These are phyloP conservation scores for Claviceps capensis DNA, from an alignment of 2,329 filamentous ascomycete genomes.

Conservation along the genomic window DNA sequence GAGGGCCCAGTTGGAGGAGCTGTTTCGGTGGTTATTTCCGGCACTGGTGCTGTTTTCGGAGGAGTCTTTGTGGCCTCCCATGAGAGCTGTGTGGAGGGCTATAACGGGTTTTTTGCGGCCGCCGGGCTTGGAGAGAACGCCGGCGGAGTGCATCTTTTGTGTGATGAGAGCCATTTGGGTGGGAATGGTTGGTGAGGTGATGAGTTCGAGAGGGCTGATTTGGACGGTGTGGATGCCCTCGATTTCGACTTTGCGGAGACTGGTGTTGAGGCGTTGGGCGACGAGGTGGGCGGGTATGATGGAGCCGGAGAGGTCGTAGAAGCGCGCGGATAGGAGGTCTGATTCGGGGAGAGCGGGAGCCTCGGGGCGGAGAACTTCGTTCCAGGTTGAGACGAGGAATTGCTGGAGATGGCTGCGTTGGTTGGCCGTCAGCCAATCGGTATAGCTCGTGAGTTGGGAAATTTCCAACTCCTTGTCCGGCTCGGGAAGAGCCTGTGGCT, in stretches of 20 bases:
- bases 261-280: slow-evolving; percentile 29
- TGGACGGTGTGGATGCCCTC: slow-evolving; percentile 23
- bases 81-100: not conserved
- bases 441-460: slow-evolving; percentile 2
- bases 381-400: slow-evolving; percentile 31
- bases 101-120: slow-evolving; percentile 7
- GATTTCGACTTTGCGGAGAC: slow-evolving; percentile 23
- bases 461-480: slow-evolving; percentile 11
- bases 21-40: not conserved
- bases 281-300: slow-evolving; percentile 35
- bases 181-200: slow-evolving; percentile 36
- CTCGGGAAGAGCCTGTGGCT: slow-evolving; percentile 28
- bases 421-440: slow-evolving; percentile 21
- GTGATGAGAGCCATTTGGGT: slow-evolving; percentile 31
- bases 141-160: slow-evolving; percentile 13
- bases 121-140: slow-evolving; percentile 7
- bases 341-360: slow-evolving; percentile 25
- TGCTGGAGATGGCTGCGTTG: slow-evolving; percentile 27
- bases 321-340: slow-evolving; percentile 30
- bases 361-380: slow-evolving; percentile 26
- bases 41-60: not conserved
- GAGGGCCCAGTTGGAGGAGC: slow-evolving; percentile 2
- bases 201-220: slow-evolving; percentile 33
- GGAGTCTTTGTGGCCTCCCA: not conserved
- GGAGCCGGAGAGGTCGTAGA: slow-evolving; percentile 37